These are phyloP conservation scores for Discostella pseudostelligera DNA, from an alignment of 108 stramenopile genomes.

Conservation along the genomic window DNA sequence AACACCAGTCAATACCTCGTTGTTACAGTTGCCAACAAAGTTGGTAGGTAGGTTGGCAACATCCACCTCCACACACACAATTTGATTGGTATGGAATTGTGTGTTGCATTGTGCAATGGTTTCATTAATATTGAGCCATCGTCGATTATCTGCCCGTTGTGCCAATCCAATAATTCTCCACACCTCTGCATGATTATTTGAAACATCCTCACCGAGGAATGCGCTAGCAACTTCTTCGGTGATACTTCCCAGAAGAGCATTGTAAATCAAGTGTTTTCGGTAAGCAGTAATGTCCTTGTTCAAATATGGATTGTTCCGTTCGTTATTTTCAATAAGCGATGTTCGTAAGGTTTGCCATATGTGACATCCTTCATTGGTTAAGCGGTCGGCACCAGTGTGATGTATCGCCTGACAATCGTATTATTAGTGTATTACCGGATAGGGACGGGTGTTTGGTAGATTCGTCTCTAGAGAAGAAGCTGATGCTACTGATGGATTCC, in stretches of 20 bases:
- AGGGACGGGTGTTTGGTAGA: too few relatives aligned
- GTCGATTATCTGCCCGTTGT: slow-evolving; percentile 18
- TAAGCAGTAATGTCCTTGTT: slow-evolving; percentile 16
- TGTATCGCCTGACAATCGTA: too few relatives aligned
- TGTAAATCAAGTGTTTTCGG: slow-evolving; percentile 9
- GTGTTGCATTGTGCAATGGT: slow-evolving; percentile 12
- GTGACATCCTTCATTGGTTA: slow-evolving; percentile 12
- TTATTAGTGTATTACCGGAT: too few relatives aligned
- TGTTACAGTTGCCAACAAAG: slow-evolving; percentile 6
- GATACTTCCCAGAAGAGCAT: neutral
- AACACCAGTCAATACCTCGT: slow-evolving; percentile 6
- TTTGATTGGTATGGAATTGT: slow-evolving; percentile 1
- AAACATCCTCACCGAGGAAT: neutral
- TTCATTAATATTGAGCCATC: slow-evolving; percentile 25
- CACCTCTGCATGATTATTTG: neutral
- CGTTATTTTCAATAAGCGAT: slow-evolving; percentile 7
- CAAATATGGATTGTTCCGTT: slow-evolving; percentile 18
- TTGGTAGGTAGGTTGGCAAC: slow-evolving; percentile 26
- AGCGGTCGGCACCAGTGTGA: neutral
- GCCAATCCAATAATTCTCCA: slow-evolving; percentile 35
- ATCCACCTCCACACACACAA: slow-evolving; percentile 41
- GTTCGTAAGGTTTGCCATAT: slow-evolving; percentile 18
- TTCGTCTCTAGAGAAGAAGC: too few relatives aligned
- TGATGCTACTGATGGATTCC: too few relatives aligned
- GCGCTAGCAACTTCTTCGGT: neutral